Conservation (phyloP, 1,284 basidiomycete species). For the Neotropicomus parvogracilis region DNA sequence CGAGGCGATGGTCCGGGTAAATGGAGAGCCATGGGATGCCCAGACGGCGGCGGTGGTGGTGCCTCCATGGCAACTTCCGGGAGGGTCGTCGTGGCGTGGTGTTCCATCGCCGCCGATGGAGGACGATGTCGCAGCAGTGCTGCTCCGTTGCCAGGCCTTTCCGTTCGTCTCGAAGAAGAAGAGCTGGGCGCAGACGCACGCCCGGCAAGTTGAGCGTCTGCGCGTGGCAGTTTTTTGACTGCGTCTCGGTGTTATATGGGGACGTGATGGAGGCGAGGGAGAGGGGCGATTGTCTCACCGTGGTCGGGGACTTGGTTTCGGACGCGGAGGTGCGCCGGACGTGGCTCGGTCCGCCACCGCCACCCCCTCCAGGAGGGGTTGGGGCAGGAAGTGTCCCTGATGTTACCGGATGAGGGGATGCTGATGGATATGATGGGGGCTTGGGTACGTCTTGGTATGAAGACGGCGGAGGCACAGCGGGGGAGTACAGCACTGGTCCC, state of each 20-base stretch:
- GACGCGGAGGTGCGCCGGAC: slow-evolving; percentile 28
- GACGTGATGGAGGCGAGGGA: slow-evolving; percentile 33
- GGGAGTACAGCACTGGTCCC: slow-evolving; percentile 29
- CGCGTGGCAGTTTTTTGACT: slow-evolving; percentile 54
- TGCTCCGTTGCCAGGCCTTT: slow-evolving; percentile 33
- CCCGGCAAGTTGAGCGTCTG: slow-evolving; percentile 49
- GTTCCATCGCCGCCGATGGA: slow-evolving; percentile 20
- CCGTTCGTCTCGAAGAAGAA: slow-evolving; percentile 27
- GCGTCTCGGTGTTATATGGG: slow-evolving; percentile 32
- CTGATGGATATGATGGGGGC: slow-evolving; percentile 28
- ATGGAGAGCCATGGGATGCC: slow-evolving; percentile 28
- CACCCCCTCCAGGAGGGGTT: slow-evolving; percentile 10
- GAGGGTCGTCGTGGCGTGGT: slow-evolving; percentile 16
- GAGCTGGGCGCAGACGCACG: slow-evolving; percentile 47
- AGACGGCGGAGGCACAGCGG: slow-evolving; percentile 19
- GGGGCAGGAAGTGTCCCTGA: slow-evolving; percentile 15
- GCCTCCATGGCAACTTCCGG: slow-evolving; percentile 33
- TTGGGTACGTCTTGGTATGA: slow-evolving; percentile 26
- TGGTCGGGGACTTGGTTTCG: slow-evolving; percentile 28
- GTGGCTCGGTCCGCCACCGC: slow-evolving; percentile 22
- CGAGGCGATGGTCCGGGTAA: slow-evolving; percentile 29
- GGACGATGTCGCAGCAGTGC: slow-evolving; percentile 27
- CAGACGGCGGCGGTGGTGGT: slow-evolving; percentile 17
- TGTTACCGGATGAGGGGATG: slow-evolving; percentile 29
- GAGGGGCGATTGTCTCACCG: slow-evolving; percentile 32